phyloP scores from a whole-genome alignment of 495 filamentous ascomycete species.

The Aspergillus haitiensis region DNA sequence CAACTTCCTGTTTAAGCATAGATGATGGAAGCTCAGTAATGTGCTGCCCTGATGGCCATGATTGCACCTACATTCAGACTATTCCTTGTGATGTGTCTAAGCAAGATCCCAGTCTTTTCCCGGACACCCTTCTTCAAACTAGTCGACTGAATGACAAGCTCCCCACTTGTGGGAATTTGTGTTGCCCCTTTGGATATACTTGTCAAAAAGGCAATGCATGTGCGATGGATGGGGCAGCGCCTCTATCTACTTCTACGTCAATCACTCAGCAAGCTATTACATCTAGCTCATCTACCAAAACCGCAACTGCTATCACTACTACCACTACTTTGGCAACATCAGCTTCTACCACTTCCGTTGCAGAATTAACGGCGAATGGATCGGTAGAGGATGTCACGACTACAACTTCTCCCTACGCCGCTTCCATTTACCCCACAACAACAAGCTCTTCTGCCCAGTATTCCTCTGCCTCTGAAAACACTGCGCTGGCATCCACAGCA shows the following conservation, averaged over 20 bases:
- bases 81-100: slow-evolving; percentile 68
- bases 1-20: slow-evolving; percentile 62
- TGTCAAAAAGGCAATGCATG: slow-evolving; percentile 53
- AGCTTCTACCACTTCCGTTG: slow-evolving; percentile 5
- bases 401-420: slow-evolving; percentile 20
- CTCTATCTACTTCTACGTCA: slow-evolving; percentile 34
- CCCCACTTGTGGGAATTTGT: slow-evolving; percentile 57
- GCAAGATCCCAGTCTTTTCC: slow-evolving; percentile 62
- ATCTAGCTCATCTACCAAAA: slow-evolving; percentile 24
- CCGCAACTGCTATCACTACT: background rate
- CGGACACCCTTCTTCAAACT: slow-evolving; percentile 68
- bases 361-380: slow-evolving; percentile 1
- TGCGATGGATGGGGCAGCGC: slow-evolving; percentile 34
- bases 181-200: slow-evolving; percentile 77
- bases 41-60: slow-evolving; percentile 68
- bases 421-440: slow-evolving; percentile 22
- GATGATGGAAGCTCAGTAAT: slow-evolving; percentile 68
- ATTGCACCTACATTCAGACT: slow-evolving; percentile 65
- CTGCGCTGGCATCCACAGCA: slow-evolving; percentile 16
- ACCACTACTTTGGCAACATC: background rate
- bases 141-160: slow-evolving; percentile 58
- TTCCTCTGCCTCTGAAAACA: slow-evolving; percentile 23
- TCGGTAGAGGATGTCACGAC: slow-evolving; percentile 7
- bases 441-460: slow-evolving; percentile 10
- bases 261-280: slow-evolving; percentile 16